Evolutionary conservation across 2,329 filamentous ascomycete genomes (phyloP).

Genomic region (Curvularia lunata): DNA sequence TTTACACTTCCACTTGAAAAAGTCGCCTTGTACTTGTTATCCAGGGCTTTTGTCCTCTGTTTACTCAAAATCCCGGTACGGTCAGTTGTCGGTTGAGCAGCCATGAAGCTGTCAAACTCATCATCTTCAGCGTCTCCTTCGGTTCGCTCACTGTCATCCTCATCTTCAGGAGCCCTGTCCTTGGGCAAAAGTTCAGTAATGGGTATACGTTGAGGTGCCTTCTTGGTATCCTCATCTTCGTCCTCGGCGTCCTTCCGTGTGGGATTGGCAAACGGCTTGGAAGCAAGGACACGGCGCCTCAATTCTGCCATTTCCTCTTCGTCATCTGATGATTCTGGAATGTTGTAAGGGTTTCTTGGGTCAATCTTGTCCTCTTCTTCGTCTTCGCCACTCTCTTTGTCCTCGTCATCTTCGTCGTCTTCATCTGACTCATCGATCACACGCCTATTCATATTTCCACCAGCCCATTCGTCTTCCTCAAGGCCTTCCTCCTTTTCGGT

Average conservation of each 20-base stretch:
- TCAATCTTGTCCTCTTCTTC: conserved; percentile 54
- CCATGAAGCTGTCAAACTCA: conserved; percentile 91
- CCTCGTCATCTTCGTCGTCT: conserved; percentile 59
- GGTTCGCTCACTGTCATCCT: conserved; percentile 71
- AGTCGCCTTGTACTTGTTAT: conserved; percentile 38
- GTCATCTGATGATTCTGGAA: conserved; percentile 77
- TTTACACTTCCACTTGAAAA: conserved; percentile 43
- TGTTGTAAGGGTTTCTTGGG: conserved; percentile 71
- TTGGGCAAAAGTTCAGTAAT: conserved; percentile 56
- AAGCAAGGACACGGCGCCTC: conserved; percentile 84
- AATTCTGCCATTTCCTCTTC: conserved; percentile 94
- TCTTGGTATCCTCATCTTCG: conserved; percentile 51
- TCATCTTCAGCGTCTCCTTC: conserved; percentile 71
- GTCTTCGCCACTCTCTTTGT: conserved; percentile 53
- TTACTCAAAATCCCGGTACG: conserved; percentile 74
- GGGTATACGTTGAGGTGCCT: conserved; percentile 68
- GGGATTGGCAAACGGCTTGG: conserved; percentile 81
- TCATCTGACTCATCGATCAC: conserved; percentile 49
- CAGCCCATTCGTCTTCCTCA: conserved; percentile 82
- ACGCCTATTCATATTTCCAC: conserved; percentile 82
- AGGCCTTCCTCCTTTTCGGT: conserved; percentile 64
- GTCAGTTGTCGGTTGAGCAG: conserved; percentile 88
- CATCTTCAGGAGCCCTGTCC: conserved; percentile 57
- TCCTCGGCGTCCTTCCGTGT: conserved; percentile 38
- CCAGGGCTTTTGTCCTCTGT: conserved; percentile 57